Conservation (phyloP, 768 basidiomycete genomes). For the Austroboletus eburneus region DNA sequence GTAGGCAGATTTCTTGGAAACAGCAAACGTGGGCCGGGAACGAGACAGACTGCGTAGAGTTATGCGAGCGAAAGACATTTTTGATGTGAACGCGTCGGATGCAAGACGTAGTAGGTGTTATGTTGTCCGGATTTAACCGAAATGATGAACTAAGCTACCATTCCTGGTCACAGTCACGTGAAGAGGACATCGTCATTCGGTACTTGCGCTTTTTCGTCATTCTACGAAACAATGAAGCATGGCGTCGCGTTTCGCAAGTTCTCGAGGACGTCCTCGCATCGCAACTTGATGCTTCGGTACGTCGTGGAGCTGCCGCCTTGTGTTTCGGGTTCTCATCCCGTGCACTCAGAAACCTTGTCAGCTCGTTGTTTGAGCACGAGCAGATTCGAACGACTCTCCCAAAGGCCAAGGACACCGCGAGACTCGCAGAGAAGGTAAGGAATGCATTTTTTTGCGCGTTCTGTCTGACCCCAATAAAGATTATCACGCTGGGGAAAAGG, state of each 20-base stretch:
- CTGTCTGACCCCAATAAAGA: constrained; percentile 38
- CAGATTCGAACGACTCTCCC: constrained; percentile 94
- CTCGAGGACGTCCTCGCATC: constrained; percentile 86
- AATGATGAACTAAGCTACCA: not conserved
- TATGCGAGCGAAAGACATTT: constrained; percentile 34
- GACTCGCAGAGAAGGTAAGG: constrained; percentile 86
- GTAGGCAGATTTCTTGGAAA: constrained; percentile 27
- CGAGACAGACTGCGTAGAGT: constrained; percentile 30
- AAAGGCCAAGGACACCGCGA: constrained; percentile 88
- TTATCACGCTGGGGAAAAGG: constrained; percentile 91
- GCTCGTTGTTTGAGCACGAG: constrained; percentile 91
- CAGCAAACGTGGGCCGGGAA: constrained; percentile 24
- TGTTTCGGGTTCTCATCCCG: constrained; percentile 5
- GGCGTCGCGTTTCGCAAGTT: constrained; percentile 90
- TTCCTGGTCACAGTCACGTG: constrained; percentile 5
- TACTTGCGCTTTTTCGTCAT: not conserved
- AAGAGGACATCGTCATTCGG: no score
- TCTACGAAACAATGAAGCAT: constrained; percentile 76
- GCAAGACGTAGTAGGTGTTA: not conserved
- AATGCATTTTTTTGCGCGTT: not conserved
- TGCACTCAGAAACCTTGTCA: constrained; percentile 76
- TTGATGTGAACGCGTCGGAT: constrained; percentile 21
- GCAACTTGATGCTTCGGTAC: constrained; percentile 90
- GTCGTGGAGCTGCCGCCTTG: constrained; percentile 6
- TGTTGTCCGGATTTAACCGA: constrained; percentile 27